A percentile compares a stretch with the other conserved stretches of the same genome.
These are phyloP conservation scores for Houttuynia cordata DNA, from an alignment of 164 flowering plant genomes.

Conservation along the genomic window DNA sequence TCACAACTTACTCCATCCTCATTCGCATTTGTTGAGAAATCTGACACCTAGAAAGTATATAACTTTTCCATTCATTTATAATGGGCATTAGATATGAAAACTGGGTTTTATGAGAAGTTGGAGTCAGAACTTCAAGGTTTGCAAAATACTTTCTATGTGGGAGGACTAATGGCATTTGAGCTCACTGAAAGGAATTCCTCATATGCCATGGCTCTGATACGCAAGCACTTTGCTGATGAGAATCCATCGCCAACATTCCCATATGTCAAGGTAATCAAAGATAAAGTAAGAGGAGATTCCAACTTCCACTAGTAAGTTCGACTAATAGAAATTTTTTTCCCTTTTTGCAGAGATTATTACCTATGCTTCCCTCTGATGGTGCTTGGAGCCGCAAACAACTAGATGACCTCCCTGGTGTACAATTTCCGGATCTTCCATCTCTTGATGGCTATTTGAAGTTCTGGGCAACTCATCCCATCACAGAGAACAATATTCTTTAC, in stretches of 20 bases:
- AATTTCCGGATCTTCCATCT: constrained; percentile 45
- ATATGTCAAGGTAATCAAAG: constrained; percentile 47
- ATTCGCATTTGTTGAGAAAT: not conserved
- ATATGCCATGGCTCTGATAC: constrained; percentile 49
- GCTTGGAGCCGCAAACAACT: constrained; percentile 12
- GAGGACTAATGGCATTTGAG: constrained; percentile 81
- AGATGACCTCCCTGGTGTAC: constrained; percentile 33
- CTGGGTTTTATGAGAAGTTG: constrained; percentile 54
- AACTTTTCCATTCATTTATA: not conserved
- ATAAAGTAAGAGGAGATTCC: not conserved
- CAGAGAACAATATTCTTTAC: constrained; percentile 33
- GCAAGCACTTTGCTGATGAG: constrained; percentile 58
- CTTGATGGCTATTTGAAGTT: constrained; percentile 57
- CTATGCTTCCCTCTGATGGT: constrained; percentile 20
- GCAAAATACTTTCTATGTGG: constrained; percentile 55
- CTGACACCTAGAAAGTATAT: not conserved
- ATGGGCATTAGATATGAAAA: constrained; percentile 45
- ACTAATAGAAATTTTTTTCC: not conserved
- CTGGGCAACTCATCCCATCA: constrained; percentile 49
- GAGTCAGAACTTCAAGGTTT: constrained; percentile 63
- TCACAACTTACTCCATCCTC: constrained; percentile 1
- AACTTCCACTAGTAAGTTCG: not conserved
- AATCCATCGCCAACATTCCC: constrained; percentile 35
- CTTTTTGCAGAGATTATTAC: constrained; percentile 39
- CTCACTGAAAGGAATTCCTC: constrained; percentile 78